Evolutionary conservation across 2,329 filamentous ascomycete genomes (phyloP).

Genomic region (Diaporthe caulivora): DNA sequence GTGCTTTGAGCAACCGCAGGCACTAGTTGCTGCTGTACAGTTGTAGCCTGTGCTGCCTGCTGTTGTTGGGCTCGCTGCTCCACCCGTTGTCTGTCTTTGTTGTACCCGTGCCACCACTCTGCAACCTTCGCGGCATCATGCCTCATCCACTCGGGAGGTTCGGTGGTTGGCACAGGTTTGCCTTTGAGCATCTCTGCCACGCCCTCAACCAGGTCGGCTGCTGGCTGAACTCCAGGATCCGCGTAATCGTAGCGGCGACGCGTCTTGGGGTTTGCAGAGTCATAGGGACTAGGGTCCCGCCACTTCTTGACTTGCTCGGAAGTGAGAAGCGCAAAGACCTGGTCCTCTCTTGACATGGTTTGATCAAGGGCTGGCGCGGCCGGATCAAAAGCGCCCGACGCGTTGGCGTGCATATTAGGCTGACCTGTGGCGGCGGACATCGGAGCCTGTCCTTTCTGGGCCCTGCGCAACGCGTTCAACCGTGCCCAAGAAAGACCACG

Average conservation of each 20-base stretch:
- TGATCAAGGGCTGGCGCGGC: conserved; percentile 30
- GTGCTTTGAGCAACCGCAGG: conserved; percentile 42
- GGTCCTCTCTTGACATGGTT: conserved; percentile 54
- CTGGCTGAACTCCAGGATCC: conserved; percentile 58
- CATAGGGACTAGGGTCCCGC: conserved; percentile 55
- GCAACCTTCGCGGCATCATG: conserved; percentile 59
- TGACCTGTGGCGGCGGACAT: conserved; percentile 25
- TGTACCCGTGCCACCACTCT: conserved; percentile 66
- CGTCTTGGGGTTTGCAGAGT: conserved; percentile 49
- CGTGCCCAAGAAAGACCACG: conserved; percentile 58
- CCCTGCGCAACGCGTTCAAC: conserved; percentile 57
- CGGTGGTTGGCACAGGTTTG: conserved; percentile 62
- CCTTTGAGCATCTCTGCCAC: conserved; percentile 56
- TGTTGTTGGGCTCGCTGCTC: conserved; percentile 41
- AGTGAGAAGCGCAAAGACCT: conserved; percentile 57
- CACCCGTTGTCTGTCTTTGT: conserved; percentile 48
- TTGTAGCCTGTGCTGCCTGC: conserved; percentile 22
- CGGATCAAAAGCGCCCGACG: conserved; percentile 46
- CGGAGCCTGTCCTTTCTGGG: conserved; percentile 34
- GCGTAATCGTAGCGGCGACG: conserved; percentile 54
- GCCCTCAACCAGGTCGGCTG: conserved; percentile 57
- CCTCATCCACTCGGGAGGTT: conserved; percentile 66
- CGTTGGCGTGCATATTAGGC: conserved; percentile 33
- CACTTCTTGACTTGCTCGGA: conserved; percentile 60
- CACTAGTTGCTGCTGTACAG: conserved; percentile 31